Conservation (phyloP, 371 early-diverging fungal species). For the Gilbertella persicaria region DNA sequence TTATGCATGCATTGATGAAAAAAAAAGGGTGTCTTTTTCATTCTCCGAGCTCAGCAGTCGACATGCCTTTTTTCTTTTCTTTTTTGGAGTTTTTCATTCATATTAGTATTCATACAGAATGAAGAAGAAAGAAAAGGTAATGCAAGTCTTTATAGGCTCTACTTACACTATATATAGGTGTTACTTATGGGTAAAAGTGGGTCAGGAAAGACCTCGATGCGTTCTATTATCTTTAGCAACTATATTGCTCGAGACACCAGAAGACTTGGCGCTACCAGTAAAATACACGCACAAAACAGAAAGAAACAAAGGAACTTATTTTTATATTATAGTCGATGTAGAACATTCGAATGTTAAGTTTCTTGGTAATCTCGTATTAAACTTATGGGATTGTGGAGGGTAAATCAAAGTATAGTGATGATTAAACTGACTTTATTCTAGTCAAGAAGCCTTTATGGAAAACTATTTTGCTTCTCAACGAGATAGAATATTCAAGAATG, state of each 20-base stretch:
- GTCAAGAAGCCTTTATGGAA: conserved; percentile 96
- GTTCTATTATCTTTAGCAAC: conserved; percentile 96
- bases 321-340: conserved; percentile 80
- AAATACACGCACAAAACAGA: neutral
- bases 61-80: neutral
- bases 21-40: too few species aligned
- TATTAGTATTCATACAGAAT: neutral
- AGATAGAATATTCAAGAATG: conserved; percentile 95
- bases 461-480: conserved; percentile 91
- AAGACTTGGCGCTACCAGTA: conserved; percentile 93
- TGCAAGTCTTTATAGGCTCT: too few species aligned
- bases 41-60: too few species aligned
- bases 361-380: conserved; percentile 90
- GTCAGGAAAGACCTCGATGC: conserved; percentile 98
- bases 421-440: conserved; percentile 18
- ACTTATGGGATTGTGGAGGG: conserved; percentile 96
- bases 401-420: conserved; percentile 21
- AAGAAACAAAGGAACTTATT: too few species aligned
- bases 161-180: conserved; percentile 56
- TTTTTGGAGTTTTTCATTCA: neutral
- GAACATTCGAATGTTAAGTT: conserved; percentile 96
- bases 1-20: too few species aligned
- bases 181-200: conserved; percentile 97
- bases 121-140: conserved; percentile 10
- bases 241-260: conserved; percentile 94